Base-by-base conservation (phyloP, 106 monocot species). In the Dendrobium huoshanense region DNA sequence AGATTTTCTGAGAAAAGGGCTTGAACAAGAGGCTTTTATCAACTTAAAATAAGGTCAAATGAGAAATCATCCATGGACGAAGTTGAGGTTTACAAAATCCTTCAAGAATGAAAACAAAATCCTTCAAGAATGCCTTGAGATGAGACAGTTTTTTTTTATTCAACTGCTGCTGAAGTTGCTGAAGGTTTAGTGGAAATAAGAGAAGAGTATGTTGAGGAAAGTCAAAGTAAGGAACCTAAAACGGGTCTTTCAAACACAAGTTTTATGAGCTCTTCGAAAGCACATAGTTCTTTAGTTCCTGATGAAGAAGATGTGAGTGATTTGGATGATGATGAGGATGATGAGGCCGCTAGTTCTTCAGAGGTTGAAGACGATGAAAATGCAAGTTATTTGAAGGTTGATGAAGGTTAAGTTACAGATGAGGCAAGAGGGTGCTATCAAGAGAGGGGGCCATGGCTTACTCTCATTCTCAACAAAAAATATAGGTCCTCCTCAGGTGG, bases 181-280 rank as follows among this genome's bases (percentile, higher is more conserved):
- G 94, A 94, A 86, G 97, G 97, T 27, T 81, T 97, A 79, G 92
- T 97, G 37, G 94, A 97, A 79, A 97, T 97, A 80, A 94, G 89
- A 79, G 97, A 97, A 67, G 92, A 94, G 19, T 95, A 90, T 83
- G 78, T 82, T 80, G 96, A 94, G 81, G 90, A 93, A 55, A 10
- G 74, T 48, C 76, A 79, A 49, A 16, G 70, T 76, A 42, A 65
- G 25, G 18, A 76, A 25, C 44, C 25, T 49, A 48, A 49, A 76
- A 67, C 59, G 76, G 44, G 48, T 76, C 4, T 76, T 76, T 25
- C 24, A 5, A 11, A 27, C 27, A 25, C 48, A 49, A 25, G n/a
- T 24, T n/a, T 49, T 76, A 4, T 7, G 24, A 49, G 2, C 48
- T 3, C 48, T 25, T 48, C 25, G 49, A 49, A 49, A 11, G 25